Conservation (phyloP, 108 stramenopile genomes). For the Chaetoceros muelleri region DNA sequence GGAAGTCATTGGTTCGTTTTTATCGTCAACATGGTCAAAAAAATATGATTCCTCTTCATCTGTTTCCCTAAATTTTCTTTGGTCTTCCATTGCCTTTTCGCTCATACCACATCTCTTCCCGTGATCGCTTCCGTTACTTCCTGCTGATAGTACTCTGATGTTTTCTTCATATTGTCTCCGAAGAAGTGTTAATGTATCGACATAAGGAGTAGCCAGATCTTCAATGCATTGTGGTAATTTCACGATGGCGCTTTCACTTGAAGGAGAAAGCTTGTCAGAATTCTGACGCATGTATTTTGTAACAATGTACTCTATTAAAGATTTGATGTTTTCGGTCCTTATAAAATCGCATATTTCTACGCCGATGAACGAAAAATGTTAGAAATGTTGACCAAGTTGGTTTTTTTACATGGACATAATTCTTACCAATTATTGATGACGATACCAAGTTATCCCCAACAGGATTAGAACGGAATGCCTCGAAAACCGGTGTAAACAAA, state of each 20-base stretch:
- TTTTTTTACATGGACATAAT: too few relatives aligned
- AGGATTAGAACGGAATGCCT: slow-evolving; percentile 64
- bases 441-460: slow-evolving; percentile 78
- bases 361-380: slow-evolving; percentile 2
- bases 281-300: slow-evolving; percentile 34
- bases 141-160: not conserved
- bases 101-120: slow-evolving; percentile 16
- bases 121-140: not conserved
- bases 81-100: slow-evolving; percentile 61
- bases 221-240: slow-evolving; percentile 34
- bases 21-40: slow-evolving; percentile 50
- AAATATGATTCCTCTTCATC: slow-evolving; percentile 82
- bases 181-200: slow-evolving; percentile 58
- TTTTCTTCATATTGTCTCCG: slow-evolving; percentile 54
- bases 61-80: slow-evolving; percentile 69
- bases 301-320: slow-evolving; percentile 76
- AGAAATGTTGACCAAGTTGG: not conserved
- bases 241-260: slow-evolving; percentile 11
- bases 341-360: slow-evolving; percentile 75
- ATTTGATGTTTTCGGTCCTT: slow-evolving; percentile 64
- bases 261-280: slow-evolving; percentile 11
- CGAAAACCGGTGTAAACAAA: slow-evolving; percentile 79
- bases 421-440: slow-evolving; percentile 60
- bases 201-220: slow-evolving; percentile 70
- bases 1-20: too few relatives aligned